Evolutionary conservation across 2,329 filamentous ascomycete genomes (phyloP).

Genomic region (Microcyclosporella mali): DNA sequence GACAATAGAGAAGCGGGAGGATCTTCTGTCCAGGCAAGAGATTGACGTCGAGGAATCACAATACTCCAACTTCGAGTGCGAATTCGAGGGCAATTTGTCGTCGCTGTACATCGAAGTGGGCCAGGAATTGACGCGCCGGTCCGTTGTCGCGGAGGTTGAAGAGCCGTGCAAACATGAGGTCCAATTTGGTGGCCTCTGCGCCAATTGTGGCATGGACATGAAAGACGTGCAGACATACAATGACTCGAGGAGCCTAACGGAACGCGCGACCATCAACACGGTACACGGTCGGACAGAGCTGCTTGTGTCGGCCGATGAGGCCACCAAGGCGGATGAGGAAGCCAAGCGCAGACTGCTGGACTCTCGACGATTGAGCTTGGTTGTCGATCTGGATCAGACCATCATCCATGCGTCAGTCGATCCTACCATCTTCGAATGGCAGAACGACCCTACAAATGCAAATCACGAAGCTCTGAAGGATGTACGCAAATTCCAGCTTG

Average conservation of each 20-base stretch:
- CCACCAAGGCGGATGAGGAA: constrained; percentile 74
- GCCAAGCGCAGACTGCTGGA: constrained; percentile 75
- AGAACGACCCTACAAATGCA: constrained; percentile 77
- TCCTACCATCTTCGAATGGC: constrained; percentile 93
- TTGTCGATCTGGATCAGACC: constrained; percentile 96
- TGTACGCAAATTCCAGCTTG: constrained; percentile 79
- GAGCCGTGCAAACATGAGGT: constrained; percentile 88
- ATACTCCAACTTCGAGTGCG: constrained; percentile 74
- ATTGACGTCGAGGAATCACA: constrained; percentile 59
- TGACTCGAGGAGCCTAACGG: constrained; percentile 68
- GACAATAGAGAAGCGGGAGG: constrained; percentile 60
- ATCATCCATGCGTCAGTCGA: constrained; percentile 98
- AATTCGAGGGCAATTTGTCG: constrained; percentile 70
- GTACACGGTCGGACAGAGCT: constrained; percentile 84
- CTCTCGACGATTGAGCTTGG: constrained; percentile 78
- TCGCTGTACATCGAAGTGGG: constrained; percentile 68
- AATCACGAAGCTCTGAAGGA: constrained; percentile 89
- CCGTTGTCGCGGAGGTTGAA: constrained; percentile 66
- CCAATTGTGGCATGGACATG: constrained; percentile 92
- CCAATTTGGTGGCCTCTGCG: constrained; percentile 86
- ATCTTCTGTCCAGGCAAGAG: constrained; percentile 65
- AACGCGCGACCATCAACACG: constrained; percentile 89
- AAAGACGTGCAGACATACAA: constrained; percentile 74
- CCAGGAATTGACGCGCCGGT: constrained; percentile 51
- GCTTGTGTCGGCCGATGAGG: constrained; percentile 76